These are phyloP conservation scores for Sporothrix brasiliensis DNA, from an alignment of 2,329 filamentous ascomycete genomes.

Conservation along the genomic window DNA sequence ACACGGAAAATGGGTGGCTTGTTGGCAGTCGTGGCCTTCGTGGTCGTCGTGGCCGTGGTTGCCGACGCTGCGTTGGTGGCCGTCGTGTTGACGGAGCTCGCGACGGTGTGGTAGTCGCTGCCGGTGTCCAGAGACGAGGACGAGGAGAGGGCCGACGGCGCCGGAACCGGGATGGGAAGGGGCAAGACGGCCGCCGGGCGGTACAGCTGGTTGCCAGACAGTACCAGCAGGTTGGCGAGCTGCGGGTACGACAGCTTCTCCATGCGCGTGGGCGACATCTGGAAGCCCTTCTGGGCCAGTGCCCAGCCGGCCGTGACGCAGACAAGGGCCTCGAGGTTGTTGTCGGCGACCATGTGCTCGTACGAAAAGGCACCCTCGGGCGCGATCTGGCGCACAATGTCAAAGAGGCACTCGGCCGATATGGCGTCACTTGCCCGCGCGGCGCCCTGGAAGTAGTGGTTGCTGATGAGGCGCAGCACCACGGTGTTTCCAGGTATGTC, in stretches of 20 bases:
- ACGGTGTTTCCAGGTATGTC: not conserved
- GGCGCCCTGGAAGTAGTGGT: constrained; percentile 32
- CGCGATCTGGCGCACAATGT: constrained; percentile 30
- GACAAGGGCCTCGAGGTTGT: constrained; percentile 30
- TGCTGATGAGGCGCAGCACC: constrained; percentile 24
- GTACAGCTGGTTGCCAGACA: constrained; percentile 31
- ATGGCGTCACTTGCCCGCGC: not conserved
- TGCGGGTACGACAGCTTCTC: constrained; percentile 26
- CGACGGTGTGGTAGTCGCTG: not conserved
- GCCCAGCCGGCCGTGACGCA: constrained; percentile 33
- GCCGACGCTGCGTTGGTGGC: not conserved
- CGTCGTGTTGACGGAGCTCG: not conserved
- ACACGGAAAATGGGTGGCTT: constrained; percentile 22
- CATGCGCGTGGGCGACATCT: constrained; percentile 9
- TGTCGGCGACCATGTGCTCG: not conserved
- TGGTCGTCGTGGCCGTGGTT: not conserved
- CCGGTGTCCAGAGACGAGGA: not conserved
- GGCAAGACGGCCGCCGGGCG: not conserved
- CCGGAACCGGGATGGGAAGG: not conserved
- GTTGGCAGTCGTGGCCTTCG: not conserved
- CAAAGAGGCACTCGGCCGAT: constrained; percentile 26
- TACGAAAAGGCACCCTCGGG: constrained; percentile 32
- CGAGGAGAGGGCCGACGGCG: not conserved
- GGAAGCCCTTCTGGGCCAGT: constrained; percentile 28
- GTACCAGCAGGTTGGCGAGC: constrained; percentile 30